phyloP scores from a whole-genome alignment of 2,329 filamentous ascomycete genomes.

The Colletotrichum navitas region DNA sequence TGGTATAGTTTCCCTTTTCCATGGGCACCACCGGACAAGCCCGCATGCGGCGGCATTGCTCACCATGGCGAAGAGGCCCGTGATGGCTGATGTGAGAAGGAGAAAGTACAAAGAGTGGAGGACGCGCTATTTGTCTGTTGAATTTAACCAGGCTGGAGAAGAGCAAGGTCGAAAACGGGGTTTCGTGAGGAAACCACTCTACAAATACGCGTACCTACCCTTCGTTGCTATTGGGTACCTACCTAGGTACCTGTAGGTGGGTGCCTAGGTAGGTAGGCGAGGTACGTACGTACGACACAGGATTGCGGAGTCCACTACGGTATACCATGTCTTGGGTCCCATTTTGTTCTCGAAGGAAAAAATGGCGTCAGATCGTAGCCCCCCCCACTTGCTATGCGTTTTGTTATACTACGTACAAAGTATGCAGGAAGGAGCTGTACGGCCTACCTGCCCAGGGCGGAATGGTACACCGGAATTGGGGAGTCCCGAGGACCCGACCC shows the following conservation, averaged over 20 bases:
- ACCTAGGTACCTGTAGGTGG: not conserved
- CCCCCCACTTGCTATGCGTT: slow-evolving; percentile 16
- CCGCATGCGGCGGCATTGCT: slow-evolving; percentile 29
- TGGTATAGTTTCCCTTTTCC: not conserved
- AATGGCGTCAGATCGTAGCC: slow-evolving; percentile 37
- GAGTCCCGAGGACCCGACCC: not conserved
- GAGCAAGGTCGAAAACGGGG: not conserved
- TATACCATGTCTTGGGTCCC: slow-evolving; percentile 3
- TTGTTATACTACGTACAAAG: not conserved
- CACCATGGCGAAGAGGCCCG: slow-evolving; percentile 20
- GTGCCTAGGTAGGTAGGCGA: too few relatives aligned
- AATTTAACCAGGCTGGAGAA: not conserved
- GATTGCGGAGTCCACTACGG: not conserved
- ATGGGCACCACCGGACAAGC: slow-evolving; percentile 21
- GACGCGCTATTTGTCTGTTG: not conserved
- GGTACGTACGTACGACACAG: not conserved
- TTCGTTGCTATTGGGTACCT: too few relatives aligned
- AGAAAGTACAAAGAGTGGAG: not conserved
- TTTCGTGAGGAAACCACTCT: slow-evolving; percentile 36
- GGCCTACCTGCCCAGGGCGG: not conserved
- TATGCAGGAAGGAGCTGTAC: too few relatives aligned
- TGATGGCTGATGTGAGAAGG: slow-evolving; percentile 26
- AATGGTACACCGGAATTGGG: slow-evolving; percentile 4
- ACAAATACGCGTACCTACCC: too few relatives aligned
- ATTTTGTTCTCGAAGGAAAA: slow-evolving; percentile 41